phyloP scores from a whole-genome alignment of 176 grass and related monocot species.

The Hyparrhenia diplandra region DNA sequence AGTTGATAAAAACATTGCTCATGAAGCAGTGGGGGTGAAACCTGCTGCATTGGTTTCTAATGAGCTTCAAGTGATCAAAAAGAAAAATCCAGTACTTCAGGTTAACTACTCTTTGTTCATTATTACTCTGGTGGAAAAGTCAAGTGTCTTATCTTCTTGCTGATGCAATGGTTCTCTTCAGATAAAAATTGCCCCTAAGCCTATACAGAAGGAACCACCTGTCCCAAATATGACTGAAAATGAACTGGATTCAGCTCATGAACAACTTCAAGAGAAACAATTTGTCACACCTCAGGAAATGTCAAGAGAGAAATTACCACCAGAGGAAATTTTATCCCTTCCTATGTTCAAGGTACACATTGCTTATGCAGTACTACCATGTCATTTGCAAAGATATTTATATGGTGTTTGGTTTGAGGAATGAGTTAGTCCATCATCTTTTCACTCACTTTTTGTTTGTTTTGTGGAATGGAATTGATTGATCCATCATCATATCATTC shows the following conservation, averaged over 20 bases:
- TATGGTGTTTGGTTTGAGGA: no score
- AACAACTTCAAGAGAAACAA: slow-evolving; percentile 45
- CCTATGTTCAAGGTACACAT: slow-evolving; percentile 89
- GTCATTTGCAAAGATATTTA: slow-evolving; percentile 12
- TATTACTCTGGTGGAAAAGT: not conserved
- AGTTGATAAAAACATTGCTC: slow-evolving; percentile 79
- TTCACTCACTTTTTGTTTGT: no score
- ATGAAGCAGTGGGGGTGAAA: slow-evolving; percentile 88
- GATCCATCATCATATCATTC: no score
- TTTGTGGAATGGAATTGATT: no score
- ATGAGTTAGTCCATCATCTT: not conserved
- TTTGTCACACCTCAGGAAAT: slow-evolving; percentile 72
- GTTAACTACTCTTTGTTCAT: slow-evolving; percentile 36
- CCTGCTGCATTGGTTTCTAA: slow-evolving; percentile 60
- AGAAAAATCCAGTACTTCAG: slow-evolving; percentile 89
- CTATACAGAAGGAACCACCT: slow-evolving; percentile 33
- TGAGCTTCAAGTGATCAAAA: slow-evolving; percentile 79
- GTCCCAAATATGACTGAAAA: slow-evolving; percentile 28
- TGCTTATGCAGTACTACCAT: not conserved
- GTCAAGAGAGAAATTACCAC: slow-evolving; percentile 67
- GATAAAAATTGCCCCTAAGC: slow-evolving; percentile 78
- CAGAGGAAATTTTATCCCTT: slow-evolving; percentile 89
- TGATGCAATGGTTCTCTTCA: slow-evolving; percentile 34
- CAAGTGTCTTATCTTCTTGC: not conserved
- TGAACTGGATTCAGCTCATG: slow-evolving; percentile 32